Conservation (phyloP, 2,329 filamentous ascomycete genomes). For the Alternaria gansuensis region DNA sequence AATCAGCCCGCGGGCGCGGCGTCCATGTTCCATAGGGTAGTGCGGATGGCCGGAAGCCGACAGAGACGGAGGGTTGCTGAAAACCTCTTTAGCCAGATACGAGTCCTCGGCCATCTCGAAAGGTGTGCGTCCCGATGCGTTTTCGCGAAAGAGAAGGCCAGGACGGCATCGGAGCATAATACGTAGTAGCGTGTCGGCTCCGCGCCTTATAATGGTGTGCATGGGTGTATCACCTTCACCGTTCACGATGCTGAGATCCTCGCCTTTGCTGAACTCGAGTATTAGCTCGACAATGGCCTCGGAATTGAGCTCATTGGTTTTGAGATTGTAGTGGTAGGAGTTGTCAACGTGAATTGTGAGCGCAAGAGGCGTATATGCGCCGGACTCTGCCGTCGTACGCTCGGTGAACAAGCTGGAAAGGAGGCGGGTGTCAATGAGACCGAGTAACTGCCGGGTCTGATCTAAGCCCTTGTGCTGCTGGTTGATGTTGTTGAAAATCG, state of each 20-base stretch:
- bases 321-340: too few relatives aligned
- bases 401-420: constrained; percentile 67
- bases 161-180: constrained; percentile 66
- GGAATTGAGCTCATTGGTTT: too few relatives aligned
- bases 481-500: constrained; percentile 45
- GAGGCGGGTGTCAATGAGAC: constrained; percentile 66
- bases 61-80: constrained; percentile 28
- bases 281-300: constrained; percentile 30
- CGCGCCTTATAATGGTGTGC: constrained; percentile 63
- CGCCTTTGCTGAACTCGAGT: constrained; percentile 55
- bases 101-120: constrained; percentile 71
- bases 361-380: constrained; percentile 71
- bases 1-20: background rate
- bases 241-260: constrained; percentile 66
- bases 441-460: constrained; percentile 57
- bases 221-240: constrained; percentile 71
- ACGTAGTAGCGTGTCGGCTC: constrained; percentile 52
- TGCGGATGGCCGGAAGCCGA: background rate
- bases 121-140: constrained; percentile 78
- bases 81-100: constrained; percentile 54
- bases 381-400: constrained; percentile 60
- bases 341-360: constrained; percentile 35
- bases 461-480: constrained; percentile 46
- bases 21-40: too few relatives aligned
- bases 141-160: constrained; percentile 73